These are phyloP conservation scores for Populus hybrid DNA, from an alignment of 441 rosid genomes.

Conservation along the genomic window DNA sequence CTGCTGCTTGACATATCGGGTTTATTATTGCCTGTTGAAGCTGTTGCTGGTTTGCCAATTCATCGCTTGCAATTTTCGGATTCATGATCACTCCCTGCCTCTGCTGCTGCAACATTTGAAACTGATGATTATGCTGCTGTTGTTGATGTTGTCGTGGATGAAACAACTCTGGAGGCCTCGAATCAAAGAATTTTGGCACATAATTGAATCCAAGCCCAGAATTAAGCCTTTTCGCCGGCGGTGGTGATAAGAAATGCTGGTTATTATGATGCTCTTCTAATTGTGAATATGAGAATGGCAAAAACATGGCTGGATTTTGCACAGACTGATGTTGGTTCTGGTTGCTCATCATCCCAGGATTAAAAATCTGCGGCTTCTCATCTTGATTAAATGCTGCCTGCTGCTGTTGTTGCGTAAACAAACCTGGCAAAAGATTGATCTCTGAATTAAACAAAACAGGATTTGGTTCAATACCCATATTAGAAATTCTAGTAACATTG, in stretches of 20 bases:
- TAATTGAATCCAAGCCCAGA: conserved; percentile 30
- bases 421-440: conserved; percentile 19
- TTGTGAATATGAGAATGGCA: conserved; percentile 33
- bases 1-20: conserved; percentile 30
- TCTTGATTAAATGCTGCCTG: conserved; percentile 30
- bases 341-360: conserved; percentile 32
- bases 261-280: conserved; percentile 34
- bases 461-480: conserved; percentile 25
- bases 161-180: conserved; percentile 30
- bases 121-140: conserved; percentile 29
- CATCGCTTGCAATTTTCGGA: conserved; percentile 39
- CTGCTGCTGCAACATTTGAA: conserved; percentile 35
- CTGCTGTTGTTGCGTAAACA: conserved; percentile 26
- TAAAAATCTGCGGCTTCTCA: conserved; percentile 44
- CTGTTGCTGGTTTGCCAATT: conserved; percentile 48
- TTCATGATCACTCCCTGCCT: conserved; percentile 16
- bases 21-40: conserved; percentile 41
- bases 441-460: conserved; percentile 27
- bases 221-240: conserved; percentile 43
- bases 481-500: conserved; percentile 29
- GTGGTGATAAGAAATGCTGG: conserved; percentile 34
- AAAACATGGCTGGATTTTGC: conserved; percentile 42
- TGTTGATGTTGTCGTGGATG: conserved; percentile 24
- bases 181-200: conserved; percentile 30
- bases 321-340: conserved; percentile 46